These are phyloP conservation scores for Tilletia setariae DNA, from an alignment of 1,284 basidiomycete species.

Conservation along the genomic window DNA sequence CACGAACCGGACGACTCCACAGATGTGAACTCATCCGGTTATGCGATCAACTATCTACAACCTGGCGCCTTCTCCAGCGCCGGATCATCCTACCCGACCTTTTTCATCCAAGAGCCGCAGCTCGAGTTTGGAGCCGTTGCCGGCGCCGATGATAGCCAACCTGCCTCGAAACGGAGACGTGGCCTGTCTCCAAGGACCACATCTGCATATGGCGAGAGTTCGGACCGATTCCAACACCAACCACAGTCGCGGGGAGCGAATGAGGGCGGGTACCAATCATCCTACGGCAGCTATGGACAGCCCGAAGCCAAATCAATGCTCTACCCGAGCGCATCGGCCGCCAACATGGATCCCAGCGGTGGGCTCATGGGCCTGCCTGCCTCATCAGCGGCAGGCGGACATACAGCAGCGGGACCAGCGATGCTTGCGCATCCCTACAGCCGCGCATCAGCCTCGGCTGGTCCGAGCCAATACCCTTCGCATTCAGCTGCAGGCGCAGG, in stretches of 20 bases:
- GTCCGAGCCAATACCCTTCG: too few species aligned
- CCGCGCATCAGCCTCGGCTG: too few species aligned
- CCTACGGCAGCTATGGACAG: too few species aligned
- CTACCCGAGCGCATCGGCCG: too few species aligned
- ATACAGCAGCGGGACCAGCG: too few species aligned
- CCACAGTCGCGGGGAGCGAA: background rate
- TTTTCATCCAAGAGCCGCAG: background rate
- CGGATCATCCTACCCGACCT: too few species aligned
- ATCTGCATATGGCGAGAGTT: background rate
- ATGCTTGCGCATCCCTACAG: too few species aligned
- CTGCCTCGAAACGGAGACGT: background rate
- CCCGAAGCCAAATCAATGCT: too few species aligned
- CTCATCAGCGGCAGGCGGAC: too few species aligned
- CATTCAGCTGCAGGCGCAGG: background rate
- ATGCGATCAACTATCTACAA: constrained; percentile 9
- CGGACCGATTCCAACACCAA: background rate
- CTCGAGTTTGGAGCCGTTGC: background rate
- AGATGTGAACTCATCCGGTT: background rate
- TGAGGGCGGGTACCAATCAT: too few species aligned
- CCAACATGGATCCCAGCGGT: too few species aligned
- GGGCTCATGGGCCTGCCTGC: too few species aligned
- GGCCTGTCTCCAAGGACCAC: background rate
- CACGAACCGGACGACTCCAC: background rate
- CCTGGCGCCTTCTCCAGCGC: background rate
- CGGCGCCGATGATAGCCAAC: background rate